Percentiles rank a stretch among this genome's conserved stretches.
Evolutionary conservation across 2,329 filamentous ascomycete species (phyloP).

Genomic region (Fusarium sp.): DNA sequence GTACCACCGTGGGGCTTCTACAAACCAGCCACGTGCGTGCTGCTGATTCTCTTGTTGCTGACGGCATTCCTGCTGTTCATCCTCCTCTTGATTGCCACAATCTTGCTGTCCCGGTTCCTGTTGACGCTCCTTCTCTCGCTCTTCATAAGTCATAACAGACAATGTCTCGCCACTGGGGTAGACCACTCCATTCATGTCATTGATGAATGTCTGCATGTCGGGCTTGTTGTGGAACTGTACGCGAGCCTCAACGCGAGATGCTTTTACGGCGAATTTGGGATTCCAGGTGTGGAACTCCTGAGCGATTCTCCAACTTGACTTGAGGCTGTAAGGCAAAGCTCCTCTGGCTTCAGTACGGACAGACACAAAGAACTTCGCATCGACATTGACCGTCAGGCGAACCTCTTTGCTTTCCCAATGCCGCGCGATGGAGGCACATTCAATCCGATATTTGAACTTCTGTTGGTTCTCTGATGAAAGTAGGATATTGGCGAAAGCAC

Average conservation of each 20-base stretch:
- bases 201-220: background rate
- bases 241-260: background rate
- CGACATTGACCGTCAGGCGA: background rate
- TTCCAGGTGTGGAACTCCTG: background rate
- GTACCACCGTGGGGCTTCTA: too few species aligned
- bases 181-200: background rate
- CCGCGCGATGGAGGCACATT: slow-evolving; percentile 4
- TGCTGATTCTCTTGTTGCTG: too few species aligned
- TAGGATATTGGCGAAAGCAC: slow-evolving; percentile 16
- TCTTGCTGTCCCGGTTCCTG: too few species aligned
- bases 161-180: background rate
- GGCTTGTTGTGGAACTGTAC: background rate
- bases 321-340: background rate
- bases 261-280: background rate
- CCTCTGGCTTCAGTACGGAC: background rate
- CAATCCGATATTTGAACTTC: slow-evolving; percentile 16
- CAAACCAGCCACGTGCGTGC: too few species aligned
- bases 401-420: slow-evolving; percentile 3
- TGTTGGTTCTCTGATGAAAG: background rate
- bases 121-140: background rate
- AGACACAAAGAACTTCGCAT: background rate
- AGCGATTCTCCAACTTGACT: background rate
- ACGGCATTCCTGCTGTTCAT: background rate
- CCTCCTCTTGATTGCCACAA: background rate
- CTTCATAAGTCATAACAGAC: background rate